Base-by-base conservation (phyloP, 164 flowering plant genomes). In the Piper betle region DNA sequence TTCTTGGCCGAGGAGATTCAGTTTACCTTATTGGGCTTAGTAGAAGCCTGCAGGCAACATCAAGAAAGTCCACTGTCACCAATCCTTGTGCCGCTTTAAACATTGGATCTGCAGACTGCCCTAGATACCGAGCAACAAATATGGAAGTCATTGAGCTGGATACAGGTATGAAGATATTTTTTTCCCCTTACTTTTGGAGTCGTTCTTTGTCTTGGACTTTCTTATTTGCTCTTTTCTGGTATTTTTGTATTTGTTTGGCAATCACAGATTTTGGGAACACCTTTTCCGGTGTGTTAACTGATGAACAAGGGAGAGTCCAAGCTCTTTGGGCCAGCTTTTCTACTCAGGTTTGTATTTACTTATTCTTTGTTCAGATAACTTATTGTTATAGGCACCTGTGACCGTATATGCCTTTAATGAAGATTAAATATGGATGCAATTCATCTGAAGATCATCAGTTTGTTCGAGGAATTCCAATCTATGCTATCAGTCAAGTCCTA, bases 271-370 rank as follows among this genome's bases (percentile, higher is more conserved):
- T 92, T 78, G 98, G 98, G 6, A 84, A 91, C 69, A 62, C 89
- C 63, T 92, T 92, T 76, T 87, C 98, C 9, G 98, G 98, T 50
- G 98, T 81, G 42, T 76, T 92, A 13, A 83, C 96, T 56, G 93
- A 92, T 83, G 98, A 89, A 67, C 79, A 58, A 48, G 98, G 98
- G 62, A 83, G 82, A 68, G 96, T 92, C 64, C 86, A 81, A 71
- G 96, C 98, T 54, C 67, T 92, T 17, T 92, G 98, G 98, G 98
- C 83, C 68, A 87, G 96, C 81, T 92, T 92, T 77, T 92, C 96
- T 37, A 87, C 98, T 55, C 96, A 89, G 95, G 98, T 91, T 68
- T 67, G 59, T 20, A 55, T 17, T 55, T 25, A 38, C 37, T 37
- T 10, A 12, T 6, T 6, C 3, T 10, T 10, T 5, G 15, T 15